Evolutionary conservation across 768 basidiomycete genomes (phyloP), one percentile per base, ranked within the genome.

Genomic region (Russula sp.): DNA sequence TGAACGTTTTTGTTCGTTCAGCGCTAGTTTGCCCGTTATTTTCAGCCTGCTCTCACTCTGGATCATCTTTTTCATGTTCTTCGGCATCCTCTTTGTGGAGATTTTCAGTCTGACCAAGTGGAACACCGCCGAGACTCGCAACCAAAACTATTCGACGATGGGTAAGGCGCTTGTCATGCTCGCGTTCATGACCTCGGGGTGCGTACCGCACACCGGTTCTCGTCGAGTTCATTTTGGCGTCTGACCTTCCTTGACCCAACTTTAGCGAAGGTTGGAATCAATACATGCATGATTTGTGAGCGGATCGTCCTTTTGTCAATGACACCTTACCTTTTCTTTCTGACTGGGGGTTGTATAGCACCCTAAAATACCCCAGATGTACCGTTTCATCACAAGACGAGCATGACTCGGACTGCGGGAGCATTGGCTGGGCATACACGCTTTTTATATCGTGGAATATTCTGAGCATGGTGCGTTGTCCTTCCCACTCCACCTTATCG

Each of bases 221-320:
- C 48, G 32, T 45, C 16, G 16, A 5, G 7, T 48, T 43, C 51
- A 25, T 60, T 7, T 41, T 29, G 25, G 25, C 67, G 16, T 46
- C 6, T 56, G 60, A 66, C 35, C 66, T 56, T 65, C 11, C 10
- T 2, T 18, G 2, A 25, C 11, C 36, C 6, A 7, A 42, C 29
- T 43, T 7, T 65, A 94, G 94, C 9, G 95, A 98, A 72, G 92
- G 86, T 0, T 98, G 96, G 96, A 98, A 98, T 71, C 85, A 87
- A 67, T 97, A 87, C 72, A 98, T 98, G 96, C 95, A 98, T 70
- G 91, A 98, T 74, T 96, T 85, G 91, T 94, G 71, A 69, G 87
- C 35, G 7, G 52, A 0, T 34, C 16, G 18, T 20, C 25, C 22
- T 46, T 2, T 43, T 41, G 14, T 32, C 25, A 39, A 4, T 13